Evolutionary conservation across 2,329 filamentous ascomycete species (phyloP), one percentile per base, ranked within the genome.

Genomic region (Stromatinia cepivora): DNA sequence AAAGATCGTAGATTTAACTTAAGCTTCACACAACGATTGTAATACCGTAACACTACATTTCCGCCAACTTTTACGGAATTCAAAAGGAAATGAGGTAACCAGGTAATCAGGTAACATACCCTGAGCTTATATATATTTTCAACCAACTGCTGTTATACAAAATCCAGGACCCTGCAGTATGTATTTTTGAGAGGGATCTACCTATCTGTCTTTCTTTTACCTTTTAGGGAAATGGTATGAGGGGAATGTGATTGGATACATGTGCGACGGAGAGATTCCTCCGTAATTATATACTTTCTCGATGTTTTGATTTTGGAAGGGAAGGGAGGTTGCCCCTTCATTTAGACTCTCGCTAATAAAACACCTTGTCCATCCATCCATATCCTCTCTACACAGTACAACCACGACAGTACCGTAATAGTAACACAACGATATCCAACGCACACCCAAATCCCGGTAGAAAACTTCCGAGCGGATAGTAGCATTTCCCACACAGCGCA

Each of bases 401-500:
- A 57, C 5, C 54, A 57, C 22, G n/a, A 36, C 20, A n/a, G 34
- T 22, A 36, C 20, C 15, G 34, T 22, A 39, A 39, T 39, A 42
- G 39, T 7, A n/a, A 34, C 34, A 36, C 20, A 13, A 11, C 17
- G 8, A 34, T 22, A 28, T 20, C 17, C 0, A 25, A 13, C 10
- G 6, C 3, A 50, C 25, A 0, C 34, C 54, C 56, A 39, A 39
- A 42, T 58, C 56, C 34, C 34, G 56, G 56, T 42, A 58, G 36
- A 39, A 58, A 58, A 17, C 56, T 34, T n/a, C 56, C 56, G 56
- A 58, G 56, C 56, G 56, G 56, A 15, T 42, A 58, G 20, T 42
- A 42, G 11, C 39, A 42, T 50, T 50, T 11, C 10, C 4, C 22
- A 52, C 22, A 50, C 6, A n/a, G 45, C 17, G 1, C 45, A 46